Evolutionary conservation across 257 asterid species (phyloP), one percentile per base, ranked within the genome.

Genomic region (Prunella vulgaris): DNA sequence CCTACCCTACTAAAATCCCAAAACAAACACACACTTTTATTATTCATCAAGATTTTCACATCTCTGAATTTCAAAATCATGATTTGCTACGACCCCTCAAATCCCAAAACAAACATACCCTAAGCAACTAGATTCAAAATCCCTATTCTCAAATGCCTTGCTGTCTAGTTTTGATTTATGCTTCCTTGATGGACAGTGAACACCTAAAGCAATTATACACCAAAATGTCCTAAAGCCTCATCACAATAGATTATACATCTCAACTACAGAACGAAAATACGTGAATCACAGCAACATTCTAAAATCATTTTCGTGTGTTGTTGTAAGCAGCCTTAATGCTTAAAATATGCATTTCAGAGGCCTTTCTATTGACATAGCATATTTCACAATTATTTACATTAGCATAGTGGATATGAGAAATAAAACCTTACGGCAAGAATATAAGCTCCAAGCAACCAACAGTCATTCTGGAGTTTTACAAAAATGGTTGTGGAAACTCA

Each of bases 361-460:
- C 42, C 1, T 7, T 7, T 17, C 30, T 22, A 49, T n/a, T 49
- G 22, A 49, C 42, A 40, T 38, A 3, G 49, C 49, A 40, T 40
- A 40, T 42, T 42, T 42, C 51, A 42, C 18, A 42, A n/a, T 42
- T 13, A 42, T 4, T 13, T 42, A 42, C 17, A 42, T 42, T 13
- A 42, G 51, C 18, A 42, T 40, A 42, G 18, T 42, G 51, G 51
- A 14, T n/a, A n/a, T n/a, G n/a, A n/a, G n/a, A n/a, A n/a, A n/a
- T n/a, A n/a, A 52, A 14, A 40, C 22, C 64, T 37, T 52, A 28
- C 33, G 7, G 13, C 9, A 28, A 54, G 40, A 66, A 60, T 49
- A 66, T 63, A 42, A 74, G 10, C 51, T 42, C 56, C 42, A 73
- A 42, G 30, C 54, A 38, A 28, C 52, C 59, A 35, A 25, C 63